These are phyloP conservation scores for Styphnolobium japonicum DNA, from an alignment of 306 rosid species.

Conservation along the genomic window DNA sequence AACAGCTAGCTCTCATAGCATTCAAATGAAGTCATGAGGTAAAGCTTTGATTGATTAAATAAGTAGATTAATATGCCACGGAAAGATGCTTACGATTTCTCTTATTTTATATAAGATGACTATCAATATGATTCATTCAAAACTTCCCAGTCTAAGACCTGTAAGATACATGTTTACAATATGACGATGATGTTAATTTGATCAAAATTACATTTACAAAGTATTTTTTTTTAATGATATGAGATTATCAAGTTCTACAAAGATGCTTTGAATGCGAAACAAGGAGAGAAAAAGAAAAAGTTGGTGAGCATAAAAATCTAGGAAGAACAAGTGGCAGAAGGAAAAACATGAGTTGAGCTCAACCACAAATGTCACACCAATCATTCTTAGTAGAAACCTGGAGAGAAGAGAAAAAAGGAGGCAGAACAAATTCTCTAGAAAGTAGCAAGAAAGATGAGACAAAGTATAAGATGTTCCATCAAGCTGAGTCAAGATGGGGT, in stretches of 20 bases:
- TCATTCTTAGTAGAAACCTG: slow-evolving; percentile 1
- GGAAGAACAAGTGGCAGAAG: background rate
- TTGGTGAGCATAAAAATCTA: slow-evolving; percentile 2
- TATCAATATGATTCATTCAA: background rate
- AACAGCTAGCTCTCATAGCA: background rate
- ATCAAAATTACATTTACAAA: background rate
- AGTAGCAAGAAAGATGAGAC: slow-evolving; percentile 14
- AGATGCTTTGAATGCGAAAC: slow-evolving; percentile 21
- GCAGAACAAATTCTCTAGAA: slow-evolving; percentile 20
- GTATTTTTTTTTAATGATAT: background rate
- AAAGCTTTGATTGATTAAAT: background rate
- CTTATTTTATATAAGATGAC: background rate
- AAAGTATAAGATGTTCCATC: slow-evolving; percentile 39
- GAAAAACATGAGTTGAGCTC: slow-evolving; percentile 12
- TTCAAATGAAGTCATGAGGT: background rate
- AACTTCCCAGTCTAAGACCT: background rate
- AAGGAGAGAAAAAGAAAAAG: background rate
- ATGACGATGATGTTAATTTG: background rate
- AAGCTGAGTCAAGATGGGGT: slow-evolving; percentile 42
- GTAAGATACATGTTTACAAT: background rate
- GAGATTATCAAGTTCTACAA: background rate
- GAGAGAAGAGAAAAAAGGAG: background rate
- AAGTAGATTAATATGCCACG: background rate
- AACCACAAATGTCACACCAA: slow-evolving; percentile 27
- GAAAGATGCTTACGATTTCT: background rate